Base-by-base conservation (phyloP, 1,284 basidiomycete species). In the Cutaneotrichosporon spelunceum region DNA sequence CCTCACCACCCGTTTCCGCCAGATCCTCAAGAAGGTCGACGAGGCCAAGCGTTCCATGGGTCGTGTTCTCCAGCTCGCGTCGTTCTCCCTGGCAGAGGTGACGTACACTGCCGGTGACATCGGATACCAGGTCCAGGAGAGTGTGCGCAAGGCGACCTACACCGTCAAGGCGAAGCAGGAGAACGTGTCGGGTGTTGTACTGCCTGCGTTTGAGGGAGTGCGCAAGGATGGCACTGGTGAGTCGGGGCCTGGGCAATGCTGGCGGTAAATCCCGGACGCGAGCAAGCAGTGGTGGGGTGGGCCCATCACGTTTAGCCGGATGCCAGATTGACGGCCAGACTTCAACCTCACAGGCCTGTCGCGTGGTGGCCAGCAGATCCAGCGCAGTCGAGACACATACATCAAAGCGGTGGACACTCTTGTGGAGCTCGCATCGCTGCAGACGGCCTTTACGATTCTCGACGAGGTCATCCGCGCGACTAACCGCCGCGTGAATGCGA, bases 31-130 rank as follows among this genome's bases (percentile, higher is more conserved):
- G 78, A 94, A 93, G 79, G 91, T 95, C 44, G 94, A 98, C 75
- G 96, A 99, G 83, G 95, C 96, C 19, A 99, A 99, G 80, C 87
- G 93, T 63, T 93, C 98, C 82, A 99, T 99, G 96, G 96, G 96
- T 44, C 84, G 89, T 67, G 94, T 99, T 30, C 96, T 99, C 87
- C 96, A 99, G 78, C 84, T 96, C 56, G 96, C 96, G 19, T 96
- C 94, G 50, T 97, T 99, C 84, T 95, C 92, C 47, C 88, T 99
- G 79, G 96, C 96, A 1, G 96, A 99, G 79, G 96, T 99, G 65
- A 93, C 92, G 29, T 99, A 99, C 80, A 88, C 93, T 36, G 96
- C 95, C 6, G 93, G 93, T 66, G 95, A 99, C 74, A 98, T 99
- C 71, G 87, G 91, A 30, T 99, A 98, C 81, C 89, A 95, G 67